Conservation (phyloP, 2,329 filamentous ascomycete species). For the Trichoderma sp. region DNA sequence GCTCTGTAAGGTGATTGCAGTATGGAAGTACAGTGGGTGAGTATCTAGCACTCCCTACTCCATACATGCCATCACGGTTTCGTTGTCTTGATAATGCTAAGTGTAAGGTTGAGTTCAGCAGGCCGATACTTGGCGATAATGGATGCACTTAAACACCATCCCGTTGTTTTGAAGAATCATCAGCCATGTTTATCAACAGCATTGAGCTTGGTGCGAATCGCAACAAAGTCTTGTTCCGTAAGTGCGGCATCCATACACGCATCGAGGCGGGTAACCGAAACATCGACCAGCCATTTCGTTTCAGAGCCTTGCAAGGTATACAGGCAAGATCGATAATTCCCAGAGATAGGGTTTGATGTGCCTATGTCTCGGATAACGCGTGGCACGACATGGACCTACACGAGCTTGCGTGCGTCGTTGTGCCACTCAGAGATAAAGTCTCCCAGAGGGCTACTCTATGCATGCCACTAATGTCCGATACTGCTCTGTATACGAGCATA, state of each 20-base stretch:
- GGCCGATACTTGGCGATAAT: neutral
- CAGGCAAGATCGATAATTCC: neutral
- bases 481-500: neutral
- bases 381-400: slow-evolving; percentile 17
- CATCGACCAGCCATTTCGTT: slow-evolving; percentile 18
- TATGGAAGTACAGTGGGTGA: too few relatives aligned
- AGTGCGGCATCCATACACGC: neutral
- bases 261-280: slow-evolving; percentile 15
- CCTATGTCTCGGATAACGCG: slow-evolving; percentile 19
- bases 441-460: neutral
- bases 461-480: slow-evolving; percentile 3
- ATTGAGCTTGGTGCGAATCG: neutral
- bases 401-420: slow-evolving; percentile 19
- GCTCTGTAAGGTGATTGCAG: neutral
- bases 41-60: neutral
- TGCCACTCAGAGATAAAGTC: slow-evolving; percentile 5
- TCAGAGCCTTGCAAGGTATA: slow-evolving; percentile 6
- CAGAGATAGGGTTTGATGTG: slow-evolving; percentile 20
- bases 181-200: neutral
- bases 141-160: neutral
- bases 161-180: neutral
- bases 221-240: slow-evolving; percentile 8
- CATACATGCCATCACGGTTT: neutral
- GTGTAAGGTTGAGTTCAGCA: neutral
- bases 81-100: neutral